Base-by-base conservation (phyloP, 371 early-diverging fungal genomes). In the Conidiobolus incongruus region DNA sequence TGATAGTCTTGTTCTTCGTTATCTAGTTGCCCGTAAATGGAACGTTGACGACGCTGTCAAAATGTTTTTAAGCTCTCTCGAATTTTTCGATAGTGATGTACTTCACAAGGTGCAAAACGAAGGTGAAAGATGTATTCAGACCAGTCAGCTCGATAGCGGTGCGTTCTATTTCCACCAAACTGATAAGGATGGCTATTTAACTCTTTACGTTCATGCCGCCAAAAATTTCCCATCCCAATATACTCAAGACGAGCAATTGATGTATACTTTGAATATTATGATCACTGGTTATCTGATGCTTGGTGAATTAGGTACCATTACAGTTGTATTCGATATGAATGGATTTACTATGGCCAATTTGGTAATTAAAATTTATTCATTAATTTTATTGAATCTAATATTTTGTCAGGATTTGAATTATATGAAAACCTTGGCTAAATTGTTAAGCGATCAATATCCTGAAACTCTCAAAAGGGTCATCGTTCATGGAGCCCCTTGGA, bases 401-500 rank as follows among this genome's bases (percentile, higher is more conserved):
- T 26, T 26, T 4, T 26, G 8, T 26, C 3, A 26, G 26, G 26
- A 26, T 8, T 26, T 26, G 26, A 8, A 8, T 26, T 26, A 26
- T 26, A 26, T 26, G 26, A 3, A 8, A 26, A 26, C 8, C 4
- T 4, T 26, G 26, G 8, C 26, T 4, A 26, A 8, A 8, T 4
- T 26, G 26, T 26, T 26, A 26, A 4, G 4, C 8, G 26, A 26
- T 1, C 83, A 82, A 53, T 91, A 92, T 51, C 92, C 92, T 15
- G 92, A 91, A 48, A 73, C 73, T 8, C 65, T 91, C 13, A 87
- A 82, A 12, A 49, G 58, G 2, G 65, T 72, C 28, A 53, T 79
- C 13, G 69, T 90, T 34, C 77, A 87, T 48, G 75, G 75, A 43
- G 89, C 89, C 0, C 91, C 92, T 11, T 81, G 86, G 74, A 67